phyloP scores from a whole-genome alignment of 2,329 filamentous ascomycete genomes.

The Colletotrichum tropicale region DNA sequence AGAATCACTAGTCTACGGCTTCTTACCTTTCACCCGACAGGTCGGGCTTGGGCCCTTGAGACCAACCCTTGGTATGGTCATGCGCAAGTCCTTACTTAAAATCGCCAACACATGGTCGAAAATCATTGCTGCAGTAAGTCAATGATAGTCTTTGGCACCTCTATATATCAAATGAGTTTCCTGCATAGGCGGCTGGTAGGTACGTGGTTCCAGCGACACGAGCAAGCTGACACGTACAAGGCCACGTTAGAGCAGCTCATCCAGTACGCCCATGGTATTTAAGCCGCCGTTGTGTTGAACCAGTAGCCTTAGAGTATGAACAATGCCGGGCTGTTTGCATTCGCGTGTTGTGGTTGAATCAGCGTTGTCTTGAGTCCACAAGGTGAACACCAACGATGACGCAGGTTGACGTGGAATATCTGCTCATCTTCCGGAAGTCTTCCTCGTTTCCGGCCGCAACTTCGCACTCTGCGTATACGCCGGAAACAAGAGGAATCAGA shows the following conservation, averaged over 20 bases:
- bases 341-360: neutral
- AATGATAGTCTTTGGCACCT: neutral
- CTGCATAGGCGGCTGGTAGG: accelerated
- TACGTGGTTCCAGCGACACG: neutral
- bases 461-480: neutral
- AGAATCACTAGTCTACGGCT: neutral
- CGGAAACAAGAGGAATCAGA: neutral
- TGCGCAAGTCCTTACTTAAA: neutral
- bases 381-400: neutral
- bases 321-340: accelerated
- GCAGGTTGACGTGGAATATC: neutral
- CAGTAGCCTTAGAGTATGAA: accelerated
- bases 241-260: neutral
- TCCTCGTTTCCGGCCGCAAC: accelerated
- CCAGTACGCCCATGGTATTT: accelerated
- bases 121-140: neutral
- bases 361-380: neutral
- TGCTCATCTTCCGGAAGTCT: accelerated
- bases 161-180: neutral
- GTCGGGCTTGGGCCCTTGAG: neutral
- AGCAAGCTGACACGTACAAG: neutral
- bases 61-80: accelerated
- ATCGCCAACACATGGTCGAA: too few relatives aligned
- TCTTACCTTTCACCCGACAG: neutral
- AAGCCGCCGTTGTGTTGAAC: neutral